These are phyloP conservation scores for Colletotrichum plurivorum DNA, from an alignment of 2,329 filamentous ascomycete species.

Conservation along the genomic window DNA sequence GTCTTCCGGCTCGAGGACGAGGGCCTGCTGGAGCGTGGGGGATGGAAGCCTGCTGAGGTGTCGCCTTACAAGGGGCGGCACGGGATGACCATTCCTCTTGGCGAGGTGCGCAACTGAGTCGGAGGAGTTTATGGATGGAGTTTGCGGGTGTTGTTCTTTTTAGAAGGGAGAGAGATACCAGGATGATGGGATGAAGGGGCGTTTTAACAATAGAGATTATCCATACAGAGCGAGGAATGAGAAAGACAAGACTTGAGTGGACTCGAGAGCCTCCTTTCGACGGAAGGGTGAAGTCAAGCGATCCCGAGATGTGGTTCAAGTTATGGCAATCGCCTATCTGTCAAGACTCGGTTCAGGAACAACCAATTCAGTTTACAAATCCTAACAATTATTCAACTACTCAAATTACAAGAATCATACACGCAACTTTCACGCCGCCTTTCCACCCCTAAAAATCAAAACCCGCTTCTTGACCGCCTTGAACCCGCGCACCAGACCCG, in stretches of 20 bases:
- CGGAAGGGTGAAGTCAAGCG: too few relatives aligned
- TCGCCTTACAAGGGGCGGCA: constrained; percentile 77
- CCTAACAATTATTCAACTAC: too few relatives aligned
- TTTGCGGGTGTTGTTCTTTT: neutral
- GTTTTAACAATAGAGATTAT: too few relatives aligned
- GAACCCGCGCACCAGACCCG: constrained; percentile 56
- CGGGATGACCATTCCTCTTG: constrained; percentile 63
- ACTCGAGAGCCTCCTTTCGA: too few relatives aligned
- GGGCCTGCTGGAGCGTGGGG: constrained; percentile 62
- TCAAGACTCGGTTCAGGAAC: too few relatives aligned
- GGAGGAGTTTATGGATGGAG: too few relatives aligned
- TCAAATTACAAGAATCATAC: neutral
- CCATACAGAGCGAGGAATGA: too few relatives aligned
- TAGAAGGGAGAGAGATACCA: neutral
- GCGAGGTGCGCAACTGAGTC: constrained; percentile 24
- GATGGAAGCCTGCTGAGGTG: constrained; percentile 73
- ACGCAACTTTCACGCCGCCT: neutral
- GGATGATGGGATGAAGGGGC: neutral
- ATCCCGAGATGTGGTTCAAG: too few relatives aligned
- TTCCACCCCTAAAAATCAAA: neutral
- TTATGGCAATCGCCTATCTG: too few relatives aligned
- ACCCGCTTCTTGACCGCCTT: neutral
- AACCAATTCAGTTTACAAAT: too few relatives aligned
- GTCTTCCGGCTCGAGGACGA: constrained; percentile 75
- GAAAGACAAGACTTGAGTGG: too few relatives aligned